Base-by-base conservation (phyloP, 2,329 filamentous ascomycete species). In the Colletotrichum sp. region DNA sequence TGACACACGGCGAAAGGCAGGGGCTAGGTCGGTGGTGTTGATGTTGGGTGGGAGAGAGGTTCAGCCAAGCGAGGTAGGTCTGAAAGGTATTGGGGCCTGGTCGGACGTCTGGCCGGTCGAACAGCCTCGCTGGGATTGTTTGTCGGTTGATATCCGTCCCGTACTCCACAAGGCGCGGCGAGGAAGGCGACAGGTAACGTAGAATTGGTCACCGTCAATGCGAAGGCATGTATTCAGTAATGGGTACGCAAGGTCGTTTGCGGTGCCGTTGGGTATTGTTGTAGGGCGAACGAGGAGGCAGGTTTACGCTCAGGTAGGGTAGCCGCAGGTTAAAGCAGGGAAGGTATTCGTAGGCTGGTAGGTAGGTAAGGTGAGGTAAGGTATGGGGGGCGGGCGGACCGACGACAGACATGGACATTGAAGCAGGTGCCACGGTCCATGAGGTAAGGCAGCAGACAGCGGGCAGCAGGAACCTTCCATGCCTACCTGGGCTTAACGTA, bases 211-310 rank as follows among this genome's bases (percentile, higher is more conserved):
- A 69, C 71, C 30, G 21, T 24, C 24, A 24, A 65, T 64, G 43
- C 43, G n/a, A 52, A 21, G 43, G 43, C 18, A 52, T 21, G 43
- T 52, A n/a, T 59, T 21, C 59, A 34, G 67, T 69, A 39, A 74
- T 32, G 71, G 57, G 66, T 74, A 70, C 66, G 71, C 64, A 70
- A 70, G 71, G 66, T 39, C 43, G 57, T 32, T 39, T 52, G 57
- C 28, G 55, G 64, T 61, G 28, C 18, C 59, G 59, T 32, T 59
- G 55, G 48, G 26, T 28, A 16, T 39, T 39, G 64, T 30, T 30
- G 32, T n/a, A 48, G 39, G 24, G 24, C 14, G 24, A 52, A n/a
- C 14, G 24, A 52, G 13, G 24, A 32, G 36, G 18, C 24, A 28
- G 9, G 43, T 24, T 21, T 12, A 52, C 43, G 43, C 43, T 52